Percentiles rank a stretch among this genome's conserved stretches.
These are phyloP conservation scores for Kazachstania bromeliacearum DNA, from an alignment of 805 yeast species.

Conservation along the genomic window DNA sequence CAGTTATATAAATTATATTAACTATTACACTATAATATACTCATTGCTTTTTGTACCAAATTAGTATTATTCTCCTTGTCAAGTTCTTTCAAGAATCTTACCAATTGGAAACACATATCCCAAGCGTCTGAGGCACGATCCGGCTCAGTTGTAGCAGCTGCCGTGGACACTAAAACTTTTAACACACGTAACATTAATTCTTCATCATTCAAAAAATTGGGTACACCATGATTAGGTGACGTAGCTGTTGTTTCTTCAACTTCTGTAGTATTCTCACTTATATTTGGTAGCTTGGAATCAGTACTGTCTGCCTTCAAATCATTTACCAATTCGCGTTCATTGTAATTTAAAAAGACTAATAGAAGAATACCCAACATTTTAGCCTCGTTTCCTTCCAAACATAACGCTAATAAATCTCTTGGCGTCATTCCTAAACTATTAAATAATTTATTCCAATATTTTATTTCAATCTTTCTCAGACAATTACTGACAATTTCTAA, in stretches of 20 bases:
- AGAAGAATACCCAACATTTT: slow-evolving; percentile 24
- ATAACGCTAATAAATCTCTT: slow-evolving; percentile 21
- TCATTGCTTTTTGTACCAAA: slow-evolving; percentile 19
- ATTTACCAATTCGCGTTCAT: slow-evolving; percentile 14
- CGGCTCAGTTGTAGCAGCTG: slow-evolving; percentile 17
- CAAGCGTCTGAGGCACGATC: slow-evolving; percentile 25
- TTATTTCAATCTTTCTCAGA: slow-evolving; percentile 27
- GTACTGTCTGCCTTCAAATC: slow-evolving; percentile 9
- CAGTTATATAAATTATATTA: too few relatives aligned
- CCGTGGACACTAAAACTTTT: slow-evolving; percentile 23
- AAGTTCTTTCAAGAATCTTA: slow-evolving; percentile 21
- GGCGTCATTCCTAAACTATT: slow-evolving; percentile 23
- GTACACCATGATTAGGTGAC: slow-evolving; percentile 6
- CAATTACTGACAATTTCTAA: slow-evolving; percentile 29
- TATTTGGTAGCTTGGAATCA: not conserved
- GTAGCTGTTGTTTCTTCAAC: slow-evolving; percentile 1
- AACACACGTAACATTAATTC: slow-evolving; percentile 26
- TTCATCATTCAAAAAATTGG: slow-evolving; percentile 20
- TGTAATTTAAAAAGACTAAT: slow-evolving; percentile 27
- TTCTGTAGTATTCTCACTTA: not conserved
- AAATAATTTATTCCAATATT: slow-evolving; percentile 26
- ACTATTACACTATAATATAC: slow-evolving; percentile 10
- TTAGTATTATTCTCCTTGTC: slow-evolving; percentile 23
- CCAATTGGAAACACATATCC: slow-evolving; percentile 30
- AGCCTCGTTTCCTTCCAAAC: slow-evolving; percentile 26